Conservation (phyloP, 192 early-diverging fungal genomes). For the Backusella circina region DNA sequence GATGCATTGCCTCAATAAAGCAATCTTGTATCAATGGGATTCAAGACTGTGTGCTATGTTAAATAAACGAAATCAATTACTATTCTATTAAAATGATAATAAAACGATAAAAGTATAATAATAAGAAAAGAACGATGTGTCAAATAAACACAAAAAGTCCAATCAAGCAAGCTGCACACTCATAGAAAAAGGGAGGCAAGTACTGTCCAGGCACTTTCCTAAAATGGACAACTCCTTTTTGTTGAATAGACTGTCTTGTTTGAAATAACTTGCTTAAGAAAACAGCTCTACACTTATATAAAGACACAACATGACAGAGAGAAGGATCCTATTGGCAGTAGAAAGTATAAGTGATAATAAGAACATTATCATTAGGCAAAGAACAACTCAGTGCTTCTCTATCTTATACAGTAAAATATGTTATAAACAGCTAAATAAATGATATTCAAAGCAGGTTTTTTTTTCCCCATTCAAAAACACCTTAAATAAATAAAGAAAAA, state of each 20-base stretch:
- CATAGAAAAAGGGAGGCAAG: background rate
- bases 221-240: background rate
- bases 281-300: background rate
- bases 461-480: background rate
- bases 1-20: background rate
- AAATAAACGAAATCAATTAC: background rate
- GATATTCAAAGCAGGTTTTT: constrained; percentile 2
- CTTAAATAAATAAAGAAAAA: background rate
- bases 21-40: background rate
- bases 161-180: background rate
- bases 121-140: background rate
- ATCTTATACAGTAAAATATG: background rate
- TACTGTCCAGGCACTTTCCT: background rate
- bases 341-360: background rate
- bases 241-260: background rate
- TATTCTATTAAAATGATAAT: background rate
- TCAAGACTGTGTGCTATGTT: background rate
- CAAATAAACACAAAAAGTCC: background rate
- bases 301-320: background rate
- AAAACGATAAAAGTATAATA: background rate
- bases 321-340: background rate
- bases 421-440: background rate
- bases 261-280: background rate
- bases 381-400: background rate
- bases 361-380: background rate